Evolutionary conservation across 257 asterid genomes (phyloP), one percentile per base, ranked within the genome.

Genomic region (Cordia subcordata): DNA sequence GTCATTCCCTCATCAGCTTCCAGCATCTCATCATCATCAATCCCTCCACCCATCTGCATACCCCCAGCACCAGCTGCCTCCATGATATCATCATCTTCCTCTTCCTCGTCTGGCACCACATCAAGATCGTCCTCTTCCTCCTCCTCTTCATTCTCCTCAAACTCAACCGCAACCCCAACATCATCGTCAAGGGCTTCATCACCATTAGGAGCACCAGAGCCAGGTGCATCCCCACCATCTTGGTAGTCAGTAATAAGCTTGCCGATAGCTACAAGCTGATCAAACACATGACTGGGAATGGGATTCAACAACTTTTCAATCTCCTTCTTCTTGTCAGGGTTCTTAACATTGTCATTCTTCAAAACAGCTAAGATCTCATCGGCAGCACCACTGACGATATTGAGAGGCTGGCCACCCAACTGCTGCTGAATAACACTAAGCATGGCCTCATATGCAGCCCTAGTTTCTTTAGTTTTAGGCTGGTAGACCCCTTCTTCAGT

Each of bases 131-230:
- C 73, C 10, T 72, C 81, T 12, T 76, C 81, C 10, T 76, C 81
- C 53, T 76, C 81, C 44, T 76, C 81, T 58, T 76, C 81, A 10
- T 76, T 76, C 72, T 72, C 78, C 70, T 76, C 81, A 58, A 76
- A 76, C 68, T 76, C 81, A 57, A 76, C 81, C 52, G 81, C 81
- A 11, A 76, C 81, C 12, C 78, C 81, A 5, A 76, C 80, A 63
- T 75, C 74, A 59, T 66, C 74, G 11, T 75, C 80, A 27, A 75
- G 77, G 47, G 37, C 71, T 20, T 63, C 81, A 16, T 65, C 78
- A 4, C 72, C 75, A 49, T 64, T 61, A 47, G 70, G 62, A 53
- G 68, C 60, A 39, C 57, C 67, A 39, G 65, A 16, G 14, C 32
- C 74, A 22, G 62, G 19, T 17, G 55, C 68, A 67, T 71, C 81